phyloP scores from a whole-genome alignment of 108 stramenopile genomes.

The Nitzschia palea region DNA sequence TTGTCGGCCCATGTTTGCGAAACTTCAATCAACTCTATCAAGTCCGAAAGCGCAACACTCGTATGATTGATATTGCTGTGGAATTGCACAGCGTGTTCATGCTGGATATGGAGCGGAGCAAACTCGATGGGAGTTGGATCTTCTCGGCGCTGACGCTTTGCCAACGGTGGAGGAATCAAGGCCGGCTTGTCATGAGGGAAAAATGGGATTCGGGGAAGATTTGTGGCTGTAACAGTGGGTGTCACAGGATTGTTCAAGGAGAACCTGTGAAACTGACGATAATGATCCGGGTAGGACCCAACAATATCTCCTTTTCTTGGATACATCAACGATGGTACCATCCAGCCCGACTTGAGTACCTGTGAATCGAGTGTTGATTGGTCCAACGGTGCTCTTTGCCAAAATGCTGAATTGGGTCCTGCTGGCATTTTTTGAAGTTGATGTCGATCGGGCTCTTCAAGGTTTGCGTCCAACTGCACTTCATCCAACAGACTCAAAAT shows the following conservation, averaged over 20 bases:
- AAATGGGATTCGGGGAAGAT: slow-evolving; percentile 8
- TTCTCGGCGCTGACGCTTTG: background rate
- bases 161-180: background rate
- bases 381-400: background rate
- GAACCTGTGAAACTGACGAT: background rate
- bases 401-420: background rate
- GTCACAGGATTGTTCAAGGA: background rate
- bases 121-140: background rate
- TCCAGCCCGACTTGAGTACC: slow-evolving; percentile 13
- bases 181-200: slow-evolving; percentile 20
- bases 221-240: background rate
- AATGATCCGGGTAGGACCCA: slow-evolving; percentile 19
- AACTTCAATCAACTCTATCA: slow-evolving; percentile 18
- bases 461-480: slow-evolving; percentile 7
- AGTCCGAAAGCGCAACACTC: slow-evolving; percentile 3
- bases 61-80: slow-evolving; percentile 14
- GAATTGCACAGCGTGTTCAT: slow-evolving; percentile 15
- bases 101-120: background rate
- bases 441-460: background rate
- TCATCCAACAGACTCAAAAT: slow-evolving; percentile 23
- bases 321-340: slow-evolving; percentile 20
- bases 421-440: background rate
- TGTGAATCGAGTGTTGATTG: background rate
- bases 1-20: slow-evolving; percentile 17
- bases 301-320: slow-evolving; percentile 37